phyloP scores from a whole-genome alignment of 352 stramenopile genomes.

The Halophytophthora batemanensis region DNA sequence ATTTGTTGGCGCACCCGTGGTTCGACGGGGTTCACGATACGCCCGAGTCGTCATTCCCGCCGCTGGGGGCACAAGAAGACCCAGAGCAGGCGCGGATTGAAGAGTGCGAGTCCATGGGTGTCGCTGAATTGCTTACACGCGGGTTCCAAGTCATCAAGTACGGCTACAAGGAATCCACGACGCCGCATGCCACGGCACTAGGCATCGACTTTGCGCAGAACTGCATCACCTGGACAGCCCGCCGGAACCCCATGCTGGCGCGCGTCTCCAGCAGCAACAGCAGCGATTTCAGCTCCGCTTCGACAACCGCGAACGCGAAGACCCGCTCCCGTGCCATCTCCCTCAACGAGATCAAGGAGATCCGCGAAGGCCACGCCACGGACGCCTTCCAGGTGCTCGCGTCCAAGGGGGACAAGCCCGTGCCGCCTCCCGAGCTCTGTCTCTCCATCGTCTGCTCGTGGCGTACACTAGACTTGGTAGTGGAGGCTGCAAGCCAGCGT shows the following conservation, averaged over 20 bases:
- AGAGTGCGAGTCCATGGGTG: conserved; percentile 59
- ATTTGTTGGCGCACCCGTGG: conserved; percentile 65
- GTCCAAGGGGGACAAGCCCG: conserved; percentile 18
- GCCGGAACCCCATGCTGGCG: conserved; percentile 12
- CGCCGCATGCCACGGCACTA: conserved; percentile 42
- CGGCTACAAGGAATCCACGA: conserved; percentile 36
- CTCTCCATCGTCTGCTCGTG: conserved; percentile 58
- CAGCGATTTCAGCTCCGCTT: conserved; percentile 1
- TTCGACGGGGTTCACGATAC: conserved; percentile 32
- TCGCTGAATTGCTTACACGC: conserved; percentile 57
- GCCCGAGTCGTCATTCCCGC: neutral
- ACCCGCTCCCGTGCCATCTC: conserved; percentile 37
- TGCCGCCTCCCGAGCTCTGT: conserved; percentile 35
- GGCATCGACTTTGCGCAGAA: conserved; percentile 55
- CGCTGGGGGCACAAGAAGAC: conserved; percentile 2
- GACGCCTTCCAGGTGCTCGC: conserved; percentile 38
- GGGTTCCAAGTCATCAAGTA: conserved; percentile 69
- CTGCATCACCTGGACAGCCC: conserved; percentile 54
- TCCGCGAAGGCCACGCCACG: conserved; percentile 49
- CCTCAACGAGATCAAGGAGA: conserved; percentile 49
- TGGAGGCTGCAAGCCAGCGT: conserved; percentile 44
- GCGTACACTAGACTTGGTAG: conserved; percentile 61
- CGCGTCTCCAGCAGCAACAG: conserved; percentile 2
- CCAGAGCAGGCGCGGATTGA: conserved; percentile 29
- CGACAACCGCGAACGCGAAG: conserved; percentile 3